These are phyloP conservation scores for Apophysomyces elegans DNA, from an alignment of 371 early-diverging fungal genomes.

Conservation along the genomic window DNA sequence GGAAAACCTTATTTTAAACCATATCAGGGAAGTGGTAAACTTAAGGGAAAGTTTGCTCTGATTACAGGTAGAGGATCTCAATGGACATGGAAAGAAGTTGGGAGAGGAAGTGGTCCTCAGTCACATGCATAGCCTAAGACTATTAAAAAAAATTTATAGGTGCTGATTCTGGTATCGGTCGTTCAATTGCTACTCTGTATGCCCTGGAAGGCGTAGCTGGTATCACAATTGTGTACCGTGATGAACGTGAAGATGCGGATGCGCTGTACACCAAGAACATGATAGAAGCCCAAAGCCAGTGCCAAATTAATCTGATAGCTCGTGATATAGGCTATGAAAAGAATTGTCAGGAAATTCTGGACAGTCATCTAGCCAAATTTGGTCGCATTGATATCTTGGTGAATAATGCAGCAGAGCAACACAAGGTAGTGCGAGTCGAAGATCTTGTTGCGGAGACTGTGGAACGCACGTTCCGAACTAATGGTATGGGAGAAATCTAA, in stretches of 20 bases:
- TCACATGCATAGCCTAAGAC: too few relatives aligned
- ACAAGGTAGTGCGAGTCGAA: conserved; percentile 44
- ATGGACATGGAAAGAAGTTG: neutral
- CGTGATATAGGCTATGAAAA: conserved; percentile 52
- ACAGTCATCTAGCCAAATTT: conserved; percentile 46
- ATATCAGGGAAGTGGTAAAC: conserved; percentile 47
- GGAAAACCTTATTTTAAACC: conserved; percentile 48
- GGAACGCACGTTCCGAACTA: conserved; percentile 57
- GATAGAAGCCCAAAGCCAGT: conserved; percentile 48
- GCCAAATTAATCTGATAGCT: conserved; percentile 49
- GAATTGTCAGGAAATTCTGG: conserved; percentile 50
- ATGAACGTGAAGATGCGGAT: conserved; percentile 53
- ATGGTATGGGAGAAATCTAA: conserved; percentile 32
- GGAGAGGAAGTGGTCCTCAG: too few relatives aligned
- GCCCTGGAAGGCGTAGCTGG: conserved; percentile 54
- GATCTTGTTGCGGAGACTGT: conserved; percentile 41
- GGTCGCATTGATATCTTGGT: conserved; percentile 63
- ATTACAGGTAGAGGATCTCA: conserved; percentile 38
- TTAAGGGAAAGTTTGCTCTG: conserved; percentile 47
- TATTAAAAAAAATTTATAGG: conserved; percentile 20
- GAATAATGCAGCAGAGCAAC: conserved; percentile 69
- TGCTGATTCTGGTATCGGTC: conserved; percentile 56
- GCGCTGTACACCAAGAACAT: conserved; percentile 51
- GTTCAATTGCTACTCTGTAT: conserved; percentile 50
- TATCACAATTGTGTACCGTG: conserved; percentile 56